Conservation (phyloP, 2,329 filamentous ascomycete genomes). For the Cercospora citrullina region DNA sequence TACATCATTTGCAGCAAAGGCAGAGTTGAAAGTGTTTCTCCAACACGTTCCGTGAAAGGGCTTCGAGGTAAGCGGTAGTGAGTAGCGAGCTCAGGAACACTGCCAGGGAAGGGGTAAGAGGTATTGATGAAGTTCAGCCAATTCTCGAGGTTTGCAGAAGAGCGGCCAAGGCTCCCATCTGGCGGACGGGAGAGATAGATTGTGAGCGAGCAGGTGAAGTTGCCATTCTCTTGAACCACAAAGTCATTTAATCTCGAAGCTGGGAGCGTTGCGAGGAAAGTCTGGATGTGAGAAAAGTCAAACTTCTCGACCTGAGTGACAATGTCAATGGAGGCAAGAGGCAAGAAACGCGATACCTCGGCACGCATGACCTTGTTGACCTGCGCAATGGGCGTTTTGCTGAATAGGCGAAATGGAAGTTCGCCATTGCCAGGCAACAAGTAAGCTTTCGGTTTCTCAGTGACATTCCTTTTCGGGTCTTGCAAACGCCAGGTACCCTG, state of each 20-base stretch:
- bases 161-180: conserved; percentile 2
- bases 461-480: neutral
- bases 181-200: conserved; percentile 10
- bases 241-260: neutral
- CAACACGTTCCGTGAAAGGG: neutral
- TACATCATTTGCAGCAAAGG: conserved; percentile 13
- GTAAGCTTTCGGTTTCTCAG: conserved; percentile 8
- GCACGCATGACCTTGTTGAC: conserved; percentile 3
- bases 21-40: conserved; percentile 3
- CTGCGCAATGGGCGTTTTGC: conserved; percentile 1
- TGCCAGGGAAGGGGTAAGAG: neutral
- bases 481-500: conserved; percentile 7
- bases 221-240: conserved; percentile 8
- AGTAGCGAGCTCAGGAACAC: neutral
- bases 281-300: conserved; percentile 9
- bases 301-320: conserved; percentile 6
- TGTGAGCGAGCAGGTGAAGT: neutral
- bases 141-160: conserved; percentile 1
- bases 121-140: conserved; percentile 8
- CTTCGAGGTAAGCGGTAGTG: conserved; percentile 2
- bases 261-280: conserved; percentile 7
- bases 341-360: conserved; percentile 4
- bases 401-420: neutral
- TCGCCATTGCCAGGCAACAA: neutral
- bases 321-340: conserved; percentile 5